Percentiles rank a stretch among this genome's conserved stretches.
These are phyloP conservation scores for Eucalyptus pumila DNA, from an alignment of 345 rosid genomes.

Conservation along the genomic window DNA sequence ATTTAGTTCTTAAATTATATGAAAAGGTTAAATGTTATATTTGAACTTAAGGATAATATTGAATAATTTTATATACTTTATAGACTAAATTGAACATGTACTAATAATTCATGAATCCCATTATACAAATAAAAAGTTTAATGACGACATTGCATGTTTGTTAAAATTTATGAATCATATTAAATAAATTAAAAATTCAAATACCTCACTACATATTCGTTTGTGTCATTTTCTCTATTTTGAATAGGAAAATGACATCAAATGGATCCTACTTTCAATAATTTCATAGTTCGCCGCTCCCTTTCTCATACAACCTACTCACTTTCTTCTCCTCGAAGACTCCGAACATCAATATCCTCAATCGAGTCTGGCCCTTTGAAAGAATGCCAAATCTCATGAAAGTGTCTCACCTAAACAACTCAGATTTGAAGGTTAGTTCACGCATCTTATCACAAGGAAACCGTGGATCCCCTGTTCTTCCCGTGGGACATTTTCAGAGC, in stretches of 20 bases:
- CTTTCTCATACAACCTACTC: neutral
- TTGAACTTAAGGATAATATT: too few relatives aligned
- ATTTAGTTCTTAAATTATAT: too few relatives aligned
- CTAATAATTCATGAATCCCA: too few relatives aligned
- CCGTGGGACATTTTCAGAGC: neutral
- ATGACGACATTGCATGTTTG: accelerated
- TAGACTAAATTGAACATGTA: too few relatives aligned
- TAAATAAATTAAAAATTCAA: accelerated
- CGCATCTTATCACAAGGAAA: neutral
- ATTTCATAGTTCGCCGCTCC: neutral
- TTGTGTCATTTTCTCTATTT: neutral
- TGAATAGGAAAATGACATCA: neutral
- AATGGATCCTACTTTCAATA: neutral
- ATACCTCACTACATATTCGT: accelerated
- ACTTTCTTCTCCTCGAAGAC: neutral
- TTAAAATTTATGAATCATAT: too few relatives aligned
- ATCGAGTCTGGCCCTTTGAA: neutral
- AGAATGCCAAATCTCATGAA: neutral
- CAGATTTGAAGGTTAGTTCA: neutral
- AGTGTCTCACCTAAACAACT: neutral
- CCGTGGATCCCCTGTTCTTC: neutral
- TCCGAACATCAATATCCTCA: neutral
- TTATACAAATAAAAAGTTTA: too few relatives aligned
- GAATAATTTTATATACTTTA: too few relatives aligned
- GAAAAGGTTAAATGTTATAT: too few relatives aligned